Conservation (phyloP, 495 filamentous ascomycete genomes). For the Aspergillus avenaceus region DNA sequence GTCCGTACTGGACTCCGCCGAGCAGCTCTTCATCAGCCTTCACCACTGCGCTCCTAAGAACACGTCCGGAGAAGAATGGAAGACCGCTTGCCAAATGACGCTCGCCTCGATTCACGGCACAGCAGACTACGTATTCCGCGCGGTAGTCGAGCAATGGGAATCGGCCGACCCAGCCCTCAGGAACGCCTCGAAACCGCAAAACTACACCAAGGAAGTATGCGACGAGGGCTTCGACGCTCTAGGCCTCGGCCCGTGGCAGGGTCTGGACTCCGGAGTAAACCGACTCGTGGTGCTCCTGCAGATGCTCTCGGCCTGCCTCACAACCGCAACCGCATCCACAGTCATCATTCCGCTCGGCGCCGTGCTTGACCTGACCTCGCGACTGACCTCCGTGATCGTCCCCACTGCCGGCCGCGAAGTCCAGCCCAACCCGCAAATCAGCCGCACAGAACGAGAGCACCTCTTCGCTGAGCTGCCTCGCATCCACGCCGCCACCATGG, state of each 20-base stretch:
- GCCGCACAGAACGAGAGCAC: constrained; percentile 71
- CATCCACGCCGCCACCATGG: constrained; percentile 65
- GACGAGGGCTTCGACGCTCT: constrained; percentile 35
- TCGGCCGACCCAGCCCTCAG: constrained; percentile 40
- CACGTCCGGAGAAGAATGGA: constrained; percentile 68
- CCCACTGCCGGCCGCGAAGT: constrained; percentile 42
- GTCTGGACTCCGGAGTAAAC: constrained; percentile 65
- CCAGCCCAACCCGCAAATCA: constrained; percentile 61
- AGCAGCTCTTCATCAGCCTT: constrained; percentile 60
- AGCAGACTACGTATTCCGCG: constrained; percentile 69
- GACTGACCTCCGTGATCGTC: constrained; percentile 63
- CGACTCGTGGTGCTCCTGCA: constrained; percentile 58
- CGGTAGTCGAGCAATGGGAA: constrained; percentile 74
- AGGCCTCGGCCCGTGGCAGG: constrained; percentile 64
- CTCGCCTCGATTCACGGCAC: constrained; percentile 62
- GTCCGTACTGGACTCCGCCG: constrained; percentile 47
- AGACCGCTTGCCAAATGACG: constrained; percentile 52
- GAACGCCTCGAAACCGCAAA: constrained; percentile 18
- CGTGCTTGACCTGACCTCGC: constrained; percentile 60
- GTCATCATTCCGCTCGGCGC: constrained; percentile 61
- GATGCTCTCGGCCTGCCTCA: constrained; percentile 52
- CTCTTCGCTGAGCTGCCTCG: constrained; percentile 67
- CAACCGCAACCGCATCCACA: constrained; percentile 51
- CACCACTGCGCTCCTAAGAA: constrained; percentile 76
- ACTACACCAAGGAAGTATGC: constrained; percentile 35